Percentiles rank a stretch among this genome's conserved stretches.
Conservation (phyloP, 2,329 filamentous ascomycete genomes). For the Aspergillus fumigatus region DNA sequence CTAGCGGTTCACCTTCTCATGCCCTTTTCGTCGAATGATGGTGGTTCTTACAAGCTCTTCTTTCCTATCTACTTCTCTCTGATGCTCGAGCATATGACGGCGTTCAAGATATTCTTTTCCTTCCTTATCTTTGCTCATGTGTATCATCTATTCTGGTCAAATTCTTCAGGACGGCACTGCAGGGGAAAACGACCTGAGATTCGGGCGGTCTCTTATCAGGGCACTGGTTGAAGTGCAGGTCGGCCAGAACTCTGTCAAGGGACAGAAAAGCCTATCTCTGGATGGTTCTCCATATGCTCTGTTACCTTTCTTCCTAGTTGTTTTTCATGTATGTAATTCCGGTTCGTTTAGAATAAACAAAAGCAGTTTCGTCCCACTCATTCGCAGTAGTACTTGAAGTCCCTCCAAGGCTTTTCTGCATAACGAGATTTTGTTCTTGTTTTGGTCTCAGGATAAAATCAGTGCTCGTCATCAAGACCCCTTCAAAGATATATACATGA, state of each 20-base stretch:
- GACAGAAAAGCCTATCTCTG: slow-evolving; percentile 3
- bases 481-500: neutral
- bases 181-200: neutral
- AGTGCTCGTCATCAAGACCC: neutral
- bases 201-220: neutral
- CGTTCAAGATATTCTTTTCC: slow-evolving; percentile 21
- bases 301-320: slow-evolving; percentile 3
- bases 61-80: slow-evolving; percentile 9
- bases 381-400: neutral
- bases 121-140: slow-evolving; percentile 15
- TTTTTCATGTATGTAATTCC: slow-evolving; percentile 11
- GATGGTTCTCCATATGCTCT: neutral
- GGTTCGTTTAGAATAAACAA: neutral
- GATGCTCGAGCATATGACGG: slow-evolving; percentile 33
- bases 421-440: neutral
- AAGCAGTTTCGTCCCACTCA: neutral
- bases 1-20: slow-evolving; percentile 5
- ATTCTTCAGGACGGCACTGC: slow-evolving; percentile 3
- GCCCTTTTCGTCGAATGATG: neutral
- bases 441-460: neutral
- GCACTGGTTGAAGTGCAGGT: slow-evolving; percentile 40
- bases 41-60: neutral
- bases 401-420: neutral
- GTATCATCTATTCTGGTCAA: slow-evolving; percentile 15
- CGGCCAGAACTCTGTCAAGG: slow-evolving; percentile 19